phyloP scores from a whole-genome alignment of 2,329 filamentous ascomycete genomes.

The Colletotrichum ledebouriae region DNA sequence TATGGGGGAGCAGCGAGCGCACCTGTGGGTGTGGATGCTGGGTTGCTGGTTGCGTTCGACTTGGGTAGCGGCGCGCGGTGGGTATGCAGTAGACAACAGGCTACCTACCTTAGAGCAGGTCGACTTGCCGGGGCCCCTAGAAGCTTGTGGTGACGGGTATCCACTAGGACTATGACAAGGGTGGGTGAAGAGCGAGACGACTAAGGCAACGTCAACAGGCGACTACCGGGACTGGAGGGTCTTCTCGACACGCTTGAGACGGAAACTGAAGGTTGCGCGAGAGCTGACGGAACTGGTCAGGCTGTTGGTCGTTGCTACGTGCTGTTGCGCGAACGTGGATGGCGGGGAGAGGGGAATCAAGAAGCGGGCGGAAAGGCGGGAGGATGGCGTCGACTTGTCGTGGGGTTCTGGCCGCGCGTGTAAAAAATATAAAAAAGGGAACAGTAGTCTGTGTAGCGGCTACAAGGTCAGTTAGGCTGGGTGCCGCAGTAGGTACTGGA shows the following conservation, averaged over 20 bases:
- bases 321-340: slow-evolving; percentile 13
- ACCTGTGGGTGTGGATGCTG: slow-evolving; percentile 34
- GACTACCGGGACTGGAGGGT: slow-evolving; percentile 33
- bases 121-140: slow-evolving; percentile 42
- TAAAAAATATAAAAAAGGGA: not conserved
- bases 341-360: slow-evolving; percentile 14
- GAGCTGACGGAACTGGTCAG: slow-evolving; percentile 8
- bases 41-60: slow-evolving; percentile 34
- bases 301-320: not conserved
- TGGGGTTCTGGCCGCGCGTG: slow-evolving; percentile 3
- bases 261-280: slow-evolving; percentile 3
- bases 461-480: not conserved
- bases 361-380: slow-evolving; percentile 34
- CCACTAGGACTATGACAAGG: slow-evolving; percentile 41
- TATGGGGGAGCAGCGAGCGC: slow-evolving; percentile 32
- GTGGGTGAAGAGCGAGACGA: slow-evolving; percentile 33
- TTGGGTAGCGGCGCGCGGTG: slow-evolving; percentile 34
- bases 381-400: slow-evolving; percentile 27
- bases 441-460: slow-evolving; percentile 5
- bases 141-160: slow-evolving; percentile 44
- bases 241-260: not conserved
- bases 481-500: slow-evolving; percentile 15
- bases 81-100: slow-evolving; percentile 42
- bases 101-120: slow-evolving; percentile 25
- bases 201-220: slow-evolving; percentile 34